A percentile compares a stretch with the other conserved stretches of the same genome.
Evolutionary conservation across 257 asterid species (phyloP).

Genomic region (Nicotiana benthamiana): DNA sequence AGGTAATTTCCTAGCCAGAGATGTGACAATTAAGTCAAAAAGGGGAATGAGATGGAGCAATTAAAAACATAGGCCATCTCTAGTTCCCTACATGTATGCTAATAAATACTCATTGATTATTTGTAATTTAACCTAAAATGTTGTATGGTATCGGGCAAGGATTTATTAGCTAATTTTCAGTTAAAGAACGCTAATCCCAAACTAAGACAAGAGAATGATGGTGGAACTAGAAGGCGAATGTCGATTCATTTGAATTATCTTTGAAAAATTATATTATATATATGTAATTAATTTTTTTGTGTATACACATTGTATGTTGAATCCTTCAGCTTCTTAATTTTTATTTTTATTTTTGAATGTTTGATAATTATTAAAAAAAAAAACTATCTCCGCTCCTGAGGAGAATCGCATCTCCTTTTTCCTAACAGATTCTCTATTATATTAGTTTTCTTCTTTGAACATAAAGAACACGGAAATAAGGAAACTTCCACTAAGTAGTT

Average conservation of each 20-base stretch:
- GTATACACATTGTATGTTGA: too few species aligned
- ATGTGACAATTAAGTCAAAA: constrained; percentile 6
- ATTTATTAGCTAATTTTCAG: background rate
- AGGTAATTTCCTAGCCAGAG: background rate
- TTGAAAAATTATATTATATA: too few species aligned
- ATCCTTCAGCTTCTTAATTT: too few species aligned
- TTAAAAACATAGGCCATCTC: background rate
- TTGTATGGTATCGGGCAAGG: background rate
- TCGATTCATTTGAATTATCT: too few species aligned
- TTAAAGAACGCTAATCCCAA: background rate
- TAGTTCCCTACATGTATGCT: background rate
- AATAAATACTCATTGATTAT: background rate
- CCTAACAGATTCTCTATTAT: too few species aligned
- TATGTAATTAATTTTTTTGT: too few species aligned
- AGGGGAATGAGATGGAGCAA: background rate
- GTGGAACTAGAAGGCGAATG: too few species aligned
- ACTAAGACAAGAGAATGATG: background rate
- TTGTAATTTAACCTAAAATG: background rate
- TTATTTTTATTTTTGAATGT: too few species aligned
- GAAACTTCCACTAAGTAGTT: background rate
- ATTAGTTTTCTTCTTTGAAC: too few species aligned
- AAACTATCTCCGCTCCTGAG: too few species aligned
- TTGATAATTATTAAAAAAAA: too few species aligned
- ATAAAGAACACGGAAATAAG: background rate
- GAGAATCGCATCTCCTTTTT: too few species aligned